Evolutionary conservation across 2,329 filamentous ascomycete genomes (phyloP).

Genomic region (Kalmusia sp.): DNA sequence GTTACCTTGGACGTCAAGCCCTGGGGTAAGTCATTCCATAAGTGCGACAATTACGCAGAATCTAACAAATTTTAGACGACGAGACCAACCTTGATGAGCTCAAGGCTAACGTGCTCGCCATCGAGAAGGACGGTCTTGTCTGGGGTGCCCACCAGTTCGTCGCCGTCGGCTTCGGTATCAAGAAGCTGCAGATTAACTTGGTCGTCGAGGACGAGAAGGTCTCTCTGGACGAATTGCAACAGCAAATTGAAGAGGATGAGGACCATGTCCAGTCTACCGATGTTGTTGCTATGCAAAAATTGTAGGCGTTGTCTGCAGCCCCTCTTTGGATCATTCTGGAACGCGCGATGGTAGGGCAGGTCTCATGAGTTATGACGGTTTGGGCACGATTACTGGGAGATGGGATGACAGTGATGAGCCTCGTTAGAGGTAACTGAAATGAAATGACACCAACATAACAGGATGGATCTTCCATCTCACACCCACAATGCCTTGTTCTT

Average conservation of each 20-base stretch:
- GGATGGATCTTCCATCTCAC: background rate
- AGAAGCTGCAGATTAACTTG: constrained; percentile 98
- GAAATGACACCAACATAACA: constrained; percentile 5
- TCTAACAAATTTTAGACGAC: constrained; percentile 67
- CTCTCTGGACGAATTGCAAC: constrained; percentile 84
- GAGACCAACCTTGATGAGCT: constrained; percentile 90
- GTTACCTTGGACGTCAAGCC: constrained; percentile 98
- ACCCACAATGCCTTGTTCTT: constrained; percentile 11
- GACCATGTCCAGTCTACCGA: constrained; percentile 97
- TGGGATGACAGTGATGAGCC: constrained; percentile 5
- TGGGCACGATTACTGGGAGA: constrained; percentile 15
- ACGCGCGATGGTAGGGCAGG: constrained; percentile 19
- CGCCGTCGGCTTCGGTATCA: constrained; percentile 94
- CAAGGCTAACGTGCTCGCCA: constrained; percentile 79
- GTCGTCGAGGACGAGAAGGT: constrained; percentile 98
- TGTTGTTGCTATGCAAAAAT: constrained; percentile 67
- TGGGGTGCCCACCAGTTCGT: constrained; percentile 94
- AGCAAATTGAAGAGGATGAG: constrained; percentile 84
- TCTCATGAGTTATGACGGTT: constrained; percentile 26
- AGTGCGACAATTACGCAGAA: background rate
- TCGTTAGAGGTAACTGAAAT: constrained; percentile 3
- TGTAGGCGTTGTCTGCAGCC: constrained; percentile 32
- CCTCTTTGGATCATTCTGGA: constrained; percentile 8
- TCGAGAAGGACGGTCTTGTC: constrained; percentile 91
- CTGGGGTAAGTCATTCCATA: constrained; percentile 79